phyloP scores from a whole-genome alignment of 148 eudicot genomes.

The Rhododendron molle region DNA sequence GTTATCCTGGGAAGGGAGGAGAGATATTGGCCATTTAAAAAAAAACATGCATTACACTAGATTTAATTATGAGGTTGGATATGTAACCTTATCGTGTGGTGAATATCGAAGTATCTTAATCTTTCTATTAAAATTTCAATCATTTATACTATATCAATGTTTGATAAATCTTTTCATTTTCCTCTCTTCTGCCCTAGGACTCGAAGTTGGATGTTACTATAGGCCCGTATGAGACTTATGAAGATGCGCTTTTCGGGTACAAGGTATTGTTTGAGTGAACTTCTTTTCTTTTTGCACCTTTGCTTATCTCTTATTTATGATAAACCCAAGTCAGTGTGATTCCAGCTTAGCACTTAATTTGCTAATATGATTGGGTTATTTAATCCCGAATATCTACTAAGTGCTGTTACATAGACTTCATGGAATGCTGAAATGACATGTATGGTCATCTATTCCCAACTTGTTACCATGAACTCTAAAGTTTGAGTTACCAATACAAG shows the following conservation, averaged over 20 bases:
- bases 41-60: background rate
- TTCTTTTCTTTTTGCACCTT: background rate
- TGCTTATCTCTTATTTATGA: background rate
- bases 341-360: background rate
- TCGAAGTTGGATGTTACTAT: slow-evolving; percentile 70
- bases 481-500: background rate
- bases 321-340: background rate
- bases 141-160: background rate
- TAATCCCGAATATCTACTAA: background rate
- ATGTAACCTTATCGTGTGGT: background rate
- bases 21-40: background rate
- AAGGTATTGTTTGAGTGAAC: slow-evolving; percentile 42
- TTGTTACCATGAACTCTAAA: background rate
- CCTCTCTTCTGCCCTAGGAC: slow-evolving; percentile 34
- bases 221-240: slow-evolving; percentile 75
- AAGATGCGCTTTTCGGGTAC: slow-evolving; percentile 78
- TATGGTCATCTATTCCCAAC: background rate
- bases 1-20: background rate
- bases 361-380: background rate
- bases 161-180: background rate
- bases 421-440: background rate
- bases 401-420: background rate
- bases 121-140: background rate
- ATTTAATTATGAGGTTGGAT: background rate
- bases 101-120: background rate